These are phyloP conservation scores for Anisodus tanguticus DNA, from an alignment of 257 asterid genomes.

Conservation along the genomic window DNA sequence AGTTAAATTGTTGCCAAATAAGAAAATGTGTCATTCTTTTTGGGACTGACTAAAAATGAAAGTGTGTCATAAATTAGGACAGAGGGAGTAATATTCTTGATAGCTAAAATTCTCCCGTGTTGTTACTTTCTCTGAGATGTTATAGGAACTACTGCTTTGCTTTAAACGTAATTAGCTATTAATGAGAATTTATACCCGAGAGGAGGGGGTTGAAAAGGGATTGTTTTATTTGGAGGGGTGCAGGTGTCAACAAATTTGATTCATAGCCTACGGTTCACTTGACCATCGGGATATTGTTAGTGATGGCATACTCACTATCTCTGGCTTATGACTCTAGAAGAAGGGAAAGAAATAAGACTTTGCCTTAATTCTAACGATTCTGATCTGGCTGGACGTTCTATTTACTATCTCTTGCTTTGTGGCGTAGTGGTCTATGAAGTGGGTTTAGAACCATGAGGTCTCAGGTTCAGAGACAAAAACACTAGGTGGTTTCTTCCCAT, in stretches of 20 bases:
- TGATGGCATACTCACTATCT: neutral
- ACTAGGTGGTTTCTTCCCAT: too few relatives aligned
- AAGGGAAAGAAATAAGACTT: neutral
- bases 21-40: too few relatives aligned
- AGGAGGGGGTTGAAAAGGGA: neutral
- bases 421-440: too few relatives aligned
- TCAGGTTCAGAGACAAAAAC: too few relatives aligned
- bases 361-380: neutral
- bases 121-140: neutral
- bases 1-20: too few relatives aligned
- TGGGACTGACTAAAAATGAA: too few relatives aligned
- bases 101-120: neutral
- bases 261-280: neutral
- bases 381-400: neutral
- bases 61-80: too few relatives aligned
- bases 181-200: neutral
- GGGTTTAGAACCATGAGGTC: too few relatives aligned
- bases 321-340: conserved; percentile 13
- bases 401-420: neutral
- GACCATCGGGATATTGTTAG: conserved; percentile 8
- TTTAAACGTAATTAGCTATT: neutral
- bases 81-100: too few relatives aligned
- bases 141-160: neutral
- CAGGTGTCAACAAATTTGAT: neutral
- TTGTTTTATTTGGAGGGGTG: neutral